Percentiles rank a stretch among this genome's conserved stretches.
phyloP scores from a whole-genome alignment of 805 yeast species.

The Ogataea ramenticola region DNA sequence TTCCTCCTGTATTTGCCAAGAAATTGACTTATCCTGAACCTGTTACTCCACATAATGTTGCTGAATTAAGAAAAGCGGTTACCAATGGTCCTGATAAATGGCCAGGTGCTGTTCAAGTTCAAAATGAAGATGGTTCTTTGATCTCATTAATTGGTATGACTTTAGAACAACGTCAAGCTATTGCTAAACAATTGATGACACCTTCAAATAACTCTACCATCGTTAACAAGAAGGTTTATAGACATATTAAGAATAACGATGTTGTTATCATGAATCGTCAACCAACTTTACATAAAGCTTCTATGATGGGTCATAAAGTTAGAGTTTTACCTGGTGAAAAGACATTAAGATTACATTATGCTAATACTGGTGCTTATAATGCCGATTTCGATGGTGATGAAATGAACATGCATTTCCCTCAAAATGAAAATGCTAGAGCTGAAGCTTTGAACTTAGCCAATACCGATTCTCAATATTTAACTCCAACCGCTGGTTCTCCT shows the following conservation, averaged over 20 bases:
- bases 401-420: conserved; percentile 99
- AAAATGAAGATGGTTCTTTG: conserved; percentile 88
- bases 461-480: conserved; percentile 94
- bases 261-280: conserved; percentile 98
- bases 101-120: conserved; percentile 98
- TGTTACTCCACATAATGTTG: conserved; percentile 84
- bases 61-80: conserved; percentile 88
- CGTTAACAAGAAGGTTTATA: conserved; percentile 83
- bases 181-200: conserved; percentile 90
- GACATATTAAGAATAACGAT: conserved; percentile 93
- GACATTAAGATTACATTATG: conserved; percentile 93
- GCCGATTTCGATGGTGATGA: conserved; percentile 99
- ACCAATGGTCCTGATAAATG: conserved; percentile 95
- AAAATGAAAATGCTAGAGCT: conserved; percentile 92
- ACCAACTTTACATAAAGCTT: conserved; percentile 97
- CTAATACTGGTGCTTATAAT: conserved; percentile 97
- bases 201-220: conserved; percentile 61
- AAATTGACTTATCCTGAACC: conserved; percentile 98
- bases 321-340: conserved; percentile 96
- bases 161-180: conserved; percentile 85
- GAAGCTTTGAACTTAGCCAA: conserved; percentile 94
- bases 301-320: conserved; percentile 99
- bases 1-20: conserved; percentile 96
- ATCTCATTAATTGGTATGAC: conserved; percentile 84
- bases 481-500: conserved; percentile 98